Conservation (phyloP, 2,329 filamentous ascomycete species). For the Triangularia verruculosa region DNA sequence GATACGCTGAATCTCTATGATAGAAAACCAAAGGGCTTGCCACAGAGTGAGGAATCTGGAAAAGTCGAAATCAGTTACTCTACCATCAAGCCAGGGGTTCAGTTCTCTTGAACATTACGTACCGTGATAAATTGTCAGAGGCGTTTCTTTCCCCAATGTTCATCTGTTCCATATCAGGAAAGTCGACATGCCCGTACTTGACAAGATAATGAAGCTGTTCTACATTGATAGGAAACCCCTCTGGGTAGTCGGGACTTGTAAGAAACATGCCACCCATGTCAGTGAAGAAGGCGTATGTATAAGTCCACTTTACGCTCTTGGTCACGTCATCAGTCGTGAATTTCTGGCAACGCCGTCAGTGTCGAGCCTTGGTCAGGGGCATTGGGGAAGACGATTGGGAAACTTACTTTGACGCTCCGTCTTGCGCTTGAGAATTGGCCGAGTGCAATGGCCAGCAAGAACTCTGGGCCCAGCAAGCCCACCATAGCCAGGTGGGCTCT, state of each 20-base stretch:
- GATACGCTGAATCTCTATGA: slow-evolving; percentile 24
- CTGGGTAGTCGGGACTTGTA: background rate
- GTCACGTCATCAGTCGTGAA: background rate
- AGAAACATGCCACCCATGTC: slow-evolving; percentile 18
- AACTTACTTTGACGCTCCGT: slow-evolving; percentile 31
- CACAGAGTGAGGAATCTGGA: slow-evolving; percentile 25
- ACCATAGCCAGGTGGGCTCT: slow-evolving; percentile 36
- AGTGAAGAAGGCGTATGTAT: slow-evolving; percentile 10
- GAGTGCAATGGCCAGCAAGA: slow-evolving; percentile 34
- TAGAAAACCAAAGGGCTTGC: slow-evolving; percentile 29
- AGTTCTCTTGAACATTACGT: background rate
- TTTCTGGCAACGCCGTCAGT: background rate
- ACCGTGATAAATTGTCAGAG: slow-evolving; percentile 31
- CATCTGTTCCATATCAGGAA: slow-evolving; percentile 26
- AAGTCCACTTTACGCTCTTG: slow-evolving; percentile 5
- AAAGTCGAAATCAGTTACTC: too few relatives aligned
- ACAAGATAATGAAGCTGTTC: slow-evolving; percentile 16
- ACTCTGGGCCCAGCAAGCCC: slow-evolving; percentile 38
- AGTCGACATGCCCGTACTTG: slow-evolving; percentile 31
- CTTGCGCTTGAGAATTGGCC: slow-evolving; percentile 36
- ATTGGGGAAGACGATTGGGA: background rate
- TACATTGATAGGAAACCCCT: slow-evolving; percentile 11
- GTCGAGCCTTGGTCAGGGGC: background rate
- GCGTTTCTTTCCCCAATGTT: slow-evolving; percentile 34
- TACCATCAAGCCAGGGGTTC: too few relatives aligned